Percentiles rank a stretch among this genome's conserved stretches.
These are phyloP conservation scores for Bromus sterilis DNA, from an alignment of 176 grass and related monocot species.

Conservation along the genomic window DNA sequence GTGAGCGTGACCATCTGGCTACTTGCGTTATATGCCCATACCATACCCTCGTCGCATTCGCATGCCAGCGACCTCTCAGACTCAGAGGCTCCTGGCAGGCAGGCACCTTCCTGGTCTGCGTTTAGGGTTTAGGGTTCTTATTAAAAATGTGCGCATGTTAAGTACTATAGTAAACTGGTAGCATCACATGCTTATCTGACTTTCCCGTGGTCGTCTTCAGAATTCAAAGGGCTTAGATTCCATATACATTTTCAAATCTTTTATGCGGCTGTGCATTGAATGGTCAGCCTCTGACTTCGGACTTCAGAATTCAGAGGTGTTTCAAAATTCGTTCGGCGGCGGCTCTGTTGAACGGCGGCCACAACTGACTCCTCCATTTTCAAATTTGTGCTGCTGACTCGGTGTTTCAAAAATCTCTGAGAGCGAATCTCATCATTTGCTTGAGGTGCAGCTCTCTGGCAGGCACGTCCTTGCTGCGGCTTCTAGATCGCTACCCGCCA, in stretches of 20 bases:
- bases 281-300: not conserved
- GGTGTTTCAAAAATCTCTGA: not conserved
- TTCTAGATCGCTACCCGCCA: not conserved
- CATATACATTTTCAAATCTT: not conserved
- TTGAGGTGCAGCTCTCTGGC: not conserved
- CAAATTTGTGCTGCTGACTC: not conserved
- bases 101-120: not conserved
- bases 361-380: not conserved
- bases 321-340: not conserved
- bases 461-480: not conserved
- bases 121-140: too few species aligned
- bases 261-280: not conserved
- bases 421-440: not conserved
- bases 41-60: not conserved
- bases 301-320: too few species aligned
- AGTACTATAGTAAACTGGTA: not conserved
- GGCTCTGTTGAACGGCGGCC: too few species aligned
- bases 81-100: too few species aligned
- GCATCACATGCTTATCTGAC: not conserved
- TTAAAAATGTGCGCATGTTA: too few species aligned
- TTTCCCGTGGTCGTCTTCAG: not conserved
- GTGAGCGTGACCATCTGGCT: not conserved
- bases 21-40: not conserved
- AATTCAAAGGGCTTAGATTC: not conserved
- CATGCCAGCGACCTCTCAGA: too few species aligned